Evolutionary conservation across 2,329 filamentous ascomycete genomes (phyloP), one percentile per base, ranked within the genome.

Genomic region (Fusarium tricinctum): DNA sequence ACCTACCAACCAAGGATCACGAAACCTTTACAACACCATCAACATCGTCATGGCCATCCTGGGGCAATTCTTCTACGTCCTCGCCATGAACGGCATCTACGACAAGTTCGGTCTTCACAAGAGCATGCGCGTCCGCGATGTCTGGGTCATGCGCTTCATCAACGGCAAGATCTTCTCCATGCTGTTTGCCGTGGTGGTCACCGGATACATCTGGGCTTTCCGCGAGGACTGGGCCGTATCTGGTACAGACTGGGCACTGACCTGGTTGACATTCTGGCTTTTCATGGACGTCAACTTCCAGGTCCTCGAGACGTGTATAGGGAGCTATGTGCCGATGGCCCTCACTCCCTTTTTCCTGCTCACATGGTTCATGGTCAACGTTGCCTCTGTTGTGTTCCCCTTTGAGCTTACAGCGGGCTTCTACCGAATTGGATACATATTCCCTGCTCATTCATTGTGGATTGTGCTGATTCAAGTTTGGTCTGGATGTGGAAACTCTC

Each of bases 191-290:
- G 68, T 84, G 4, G 77, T 75, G 39, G 76, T 79, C 23, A 70
- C 80, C 0, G 82, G 80, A 2, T 78, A 78, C 38, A 78, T 83
- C 54, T 84, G 82, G 82, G 82, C 80, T 0, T 84, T 81, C 69
- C 73, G 77, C 2, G 79, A 80, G 44, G 73, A 69, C 28, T 84
- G 82, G 82, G 49, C 62, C 3, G 80, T 83, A 6, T 73, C 73
- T 19, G 77, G 73, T 6, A 14, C 47, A 3, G 56, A 75, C 38
- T 77, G 77, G 33, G 74, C 60, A 6, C 46, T 68, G 23, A 73
- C 66, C 0, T 75, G 77, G 73, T 65, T 78, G 60, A 69, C 70
- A 8, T 66, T 76, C 12, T 83, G 81, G 81, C 67, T 83, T 0
- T 77, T 74, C 45, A 80, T 81, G 68, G 78, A 82, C 51, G 72